Percentiles rank a stretch among this genome's conserved stretches.
Conservation (phyloP, 2,329 filamentous ascomycete species). For the Leptographium flavum region DNA sequence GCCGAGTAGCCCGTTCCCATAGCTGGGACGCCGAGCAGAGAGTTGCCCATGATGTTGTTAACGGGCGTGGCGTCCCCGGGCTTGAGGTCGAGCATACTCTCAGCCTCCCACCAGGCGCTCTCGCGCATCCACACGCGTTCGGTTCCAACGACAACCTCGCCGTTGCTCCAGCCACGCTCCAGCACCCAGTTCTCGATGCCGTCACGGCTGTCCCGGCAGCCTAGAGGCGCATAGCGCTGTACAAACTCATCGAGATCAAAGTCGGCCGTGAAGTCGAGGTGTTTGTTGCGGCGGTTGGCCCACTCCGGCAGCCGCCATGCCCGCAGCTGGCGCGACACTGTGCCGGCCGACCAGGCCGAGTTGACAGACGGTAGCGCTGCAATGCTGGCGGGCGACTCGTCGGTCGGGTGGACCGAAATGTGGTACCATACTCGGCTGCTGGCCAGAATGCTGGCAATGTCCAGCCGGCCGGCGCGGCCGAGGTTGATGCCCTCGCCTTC, state of each 20-base stretch:
- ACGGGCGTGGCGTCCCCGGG: slow-evolving; percentile 26
- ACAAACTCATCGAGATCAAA: slow-evolving; percentile 91
- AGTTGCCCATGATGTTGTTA: slow-evolving; percentile 15
- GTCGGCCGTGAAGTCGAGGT: slow-evolving; percentile 89
- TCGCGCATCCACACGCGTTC: slow-evolving; percentile 96
- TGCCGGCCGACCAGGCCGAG: slow-evolving; percentile 86
- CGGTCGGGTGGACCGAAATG: slow-evolving; percentile 78
- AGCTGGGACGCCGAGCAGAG: slow-evolving; percentile 24
- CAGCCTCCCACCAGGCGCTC: slow-evolving; percentile 91
- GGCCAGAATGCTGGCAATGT: slow-evolving; percentile 57
- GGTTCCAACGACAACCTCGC: slow-evolving; percentile 79
- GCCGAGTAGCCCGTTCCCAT: slow-evolving; percentile 63
- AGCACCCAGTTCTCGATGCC: slow-evolving; percentile 90
- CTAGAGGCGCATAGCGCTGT: slow-evolving; percentile 65
- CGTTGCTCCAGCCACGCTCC: slow-evolving; percentile 95
- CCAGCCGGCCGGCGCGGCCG: slow-evolving; percentile 64
- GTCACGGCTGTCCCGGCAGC: slow-evolving; percentile 79
- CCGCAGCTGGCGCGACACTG: slow-evolving; percentile 82
- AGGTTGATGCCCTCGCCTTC: slow-evolving; percentile 66
- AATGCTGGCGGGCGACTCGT: slow-evolving; percentile 63
- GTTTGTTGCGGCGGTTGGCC: slow-evolving; percentile 84
- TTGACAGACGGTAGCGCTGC: slow-evolving; percentile 57
- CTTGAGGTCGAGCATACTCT: slow-evolving; percentile 87
- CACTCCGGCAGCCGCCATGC: slow-evolving; percentile 91
- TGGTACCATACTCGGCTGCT: slow-evolving; percentile 95